Base-by-base conservation (phyloP, 148 eudicot species). In the Fallopia convolvulus region DNA sequence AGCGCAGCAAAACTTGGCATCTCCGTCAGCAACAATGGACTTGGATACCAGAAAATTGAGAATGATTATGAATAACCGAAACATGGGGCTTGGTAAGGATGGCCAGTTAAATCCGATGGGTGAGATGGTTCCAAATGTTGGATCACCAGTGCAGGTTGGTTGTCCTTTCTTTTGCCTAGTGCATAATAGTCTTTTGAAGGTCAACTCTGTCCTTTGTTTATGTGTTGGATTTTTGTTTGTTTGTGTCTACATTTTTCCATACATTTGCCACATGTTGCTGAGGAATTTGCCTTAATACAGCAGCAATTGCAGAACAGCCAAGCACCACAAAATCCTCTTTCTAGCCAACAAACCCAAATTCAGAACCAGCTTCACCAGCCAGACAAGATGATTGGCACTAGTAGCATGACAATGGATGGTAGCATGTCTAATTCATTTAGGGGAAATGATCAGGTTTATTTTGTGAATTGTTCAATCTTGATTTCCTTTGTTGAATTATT, bases 371-470 rank as follows among this genome's bases (percentile, higher is more conserved):
- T 72, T 48, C 77, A 68, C 52, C 86, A 85, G 82, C 84, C 78
- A 8, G 87, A 85, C 76, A 85, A 82, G 82, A 77, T 82, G 72
- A 81, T 74, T n/a, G 87, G 88, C 60, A 78, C 83, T 73, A 81
- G 86, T 75, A 86, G 87, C 76, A 85, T 85, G 79, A 48, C 83
- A 23, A 83, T 84, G 82, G 91, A 90, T 80, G 91, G 83, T 80
- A 84, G 86, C 80, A 78, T 87, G 87, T 81, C 90, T 33, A 90
- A 90, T 78, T 85, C 90, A 17, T 85, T 77, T 68, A 88, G 91
- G 8, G 90, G 90, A 78, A 90, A 81, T 81, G 91, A 90, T 81
- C 91, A 90, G 91, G 93, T 90, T 80, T 46, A 80, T 63, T 48
- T 53, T 49, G 15, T 55, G 48, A 41, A 13, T 6, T 30, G 10